Evolutionary conservation across 169 alveolate species (phyloP).

Genomic region (Condylostoma magnum): DNA sequence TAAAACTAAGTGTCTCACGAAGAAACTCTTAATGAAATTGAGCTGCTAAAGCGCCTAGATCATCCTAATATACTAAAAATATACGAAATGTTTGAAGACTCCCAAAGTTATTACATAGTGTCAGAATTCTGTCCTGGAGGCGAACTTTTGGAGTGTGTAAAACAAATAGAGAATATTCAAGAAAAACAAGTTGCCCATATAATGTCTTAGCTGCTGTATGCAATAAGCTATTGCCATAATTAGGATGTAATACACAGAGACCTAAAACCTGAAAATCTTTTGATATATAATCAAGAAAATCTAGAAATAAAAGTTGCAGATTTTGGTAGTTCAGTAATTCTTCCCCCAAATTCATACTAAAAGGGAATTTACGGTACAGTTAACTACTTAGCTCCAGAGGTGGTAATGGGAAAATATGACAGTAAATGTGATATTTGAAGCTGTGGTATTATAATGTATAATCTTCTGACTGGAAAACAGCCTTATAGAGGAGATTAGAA

Average conservation of each 20-base stretch:
- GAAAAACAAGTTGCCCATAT: conserved; percentile 37
- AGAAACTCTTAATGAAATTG: too few species aligned
- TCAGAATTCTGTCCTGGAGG: conserved; percentile 48
- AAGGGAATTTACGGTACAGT: conserved; percentile 17
- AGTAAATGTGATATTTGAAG: conserved; percentile 26
- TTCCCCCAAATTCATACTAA: neutral
- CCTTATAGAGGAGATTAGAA: conserved; percentile 37
- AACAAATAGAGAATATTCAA: conserved; percentile 26
- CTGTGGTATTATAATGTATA: conserved; percentile 19
- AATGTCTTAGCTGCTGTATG: conserved; percentile 37
- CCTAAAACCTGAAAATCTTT: conserved; percentile 51
- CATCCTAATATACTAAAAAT: too few species aligned
- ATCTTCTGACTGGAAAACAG: conserved; percentile 4
- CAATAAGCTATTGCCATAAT: conserved; percentile 44
- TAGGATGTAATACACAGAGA: conserved; percentile 46
- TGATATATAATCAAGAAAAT: conserved; percentile 34
- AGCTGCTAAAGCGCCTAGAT: too few species aligned
- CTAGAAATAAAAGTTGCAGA: conserved; percentile 20
- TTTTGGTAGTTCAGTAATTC: conserved; percentile 9
- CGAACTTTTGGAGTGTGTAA: conserved; percentile 38
- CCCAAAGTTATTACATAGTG: conserved; percentile 34
- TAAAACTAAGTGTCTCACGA: too few species aligned
- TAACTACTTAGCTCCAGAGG: conserved; percentile 20
- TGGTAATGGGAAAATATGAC: neutral
- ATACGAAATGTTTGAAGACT: too few species aligned